Percentiles rank a stretch among this genome's conserved stretches.
These are phyloP conservation scores for Parachaetomium inaequale DNA, from an alignment of 495 filamentous ascomycete species.

Conservation along the genomic window DNA sequence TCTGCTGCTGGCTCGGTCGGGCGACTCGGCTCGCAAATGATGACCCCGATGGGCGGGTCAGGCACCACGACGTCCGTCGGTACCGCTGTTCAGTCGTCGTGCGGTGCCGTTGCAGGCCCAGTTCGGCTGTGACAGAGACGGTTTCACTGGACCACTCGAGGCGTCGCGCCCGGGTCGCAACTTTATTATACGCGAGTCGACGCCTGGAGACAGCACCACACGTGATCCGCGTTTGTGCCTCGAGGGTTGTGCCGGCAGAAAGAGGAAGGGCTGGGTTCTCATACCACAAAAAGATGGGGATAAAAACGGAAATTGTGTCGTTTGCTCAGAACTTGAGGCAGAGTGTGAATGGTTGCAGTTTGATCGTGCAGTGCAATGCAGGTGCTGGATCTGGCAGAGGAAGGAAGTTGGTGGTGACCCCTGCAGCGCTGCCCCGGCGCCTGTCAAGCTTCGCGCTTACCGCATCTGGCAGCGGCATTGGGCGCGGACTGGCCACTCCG, in stretches of 20 bases:
- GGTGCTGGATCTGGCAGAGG: neutral
- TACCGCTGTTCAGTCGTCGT: slow-evolving; percentile 12
- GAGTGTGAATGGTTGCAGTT: neutral
- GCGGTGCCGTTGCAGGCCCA: slow-evolving; percentile 18
- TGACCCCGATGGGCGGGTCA: slow-evolving; percentile 15
- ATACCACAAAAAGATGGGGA: neutral
- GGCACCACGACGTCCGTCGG: slow-evolving; percentile 13
- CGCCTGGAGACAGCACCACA: neutral
- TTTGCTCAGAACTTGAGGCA: neutral
- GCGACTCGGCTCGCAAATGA: slow-evolving; percentile 22
- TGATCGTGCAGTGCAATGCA: neutral
- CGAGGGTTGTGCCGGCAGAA: neutral
- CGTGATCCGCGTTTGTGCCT: neutral
- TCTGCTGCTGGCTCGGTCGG: neutral
- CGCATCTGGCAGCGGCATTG: neutral
- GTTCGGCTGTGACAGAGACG: slow-evolving; percentile 6
- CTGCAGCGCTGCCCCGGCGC: neutral
- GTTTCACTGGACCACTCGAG: neutral
- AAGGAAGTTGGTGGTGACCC: neutral
- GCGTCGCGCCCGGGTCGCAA: neutral
- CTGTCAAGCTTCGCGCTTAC: slow-evolving; percentile 12
- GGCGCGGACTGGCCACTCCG: slow-evolving; percentile 9
- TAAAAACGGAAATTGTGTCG: neutral
- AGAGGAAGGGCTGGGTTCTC: neutral
- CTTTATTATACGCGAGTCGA: neutral